A percentile compares a stretch with the other conserved stretches of the same genome.
These are phyloP conservation scores for Cyclostephanos tholiformis DNA, from an alignment of 108 stramenopile genomes.

Conservation along the genomic window DNA sequence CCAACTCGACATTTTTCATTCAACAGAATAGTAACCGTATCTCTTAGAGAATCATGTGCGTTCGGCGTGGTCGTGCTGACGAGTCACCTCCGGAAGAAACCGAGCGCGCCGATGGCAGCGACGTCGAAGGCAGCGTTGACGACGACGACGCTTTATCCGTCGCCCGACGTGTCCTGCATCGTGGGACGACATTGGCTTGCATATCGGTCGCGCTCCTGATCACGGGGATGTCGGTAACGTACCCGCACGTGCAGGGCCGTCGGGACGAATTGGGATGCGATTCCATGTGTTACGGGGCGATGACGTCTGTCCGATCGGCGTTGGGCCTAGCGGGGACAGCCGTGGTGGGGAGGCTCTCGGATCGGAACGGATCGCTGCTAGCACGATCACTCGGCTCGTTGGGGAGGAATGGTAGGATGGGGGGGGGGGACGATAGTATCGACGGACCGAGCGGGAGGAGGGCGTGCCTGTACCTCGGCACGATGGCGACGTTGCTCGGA, in stretches of 20 bases:
- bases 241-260: conserved; percentile 67
- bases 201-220: conserved; percentile 9
- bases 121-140: no score
- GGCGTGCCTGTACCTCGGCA: conserved; percentile 64
- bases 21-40: no score
- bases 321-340: conserved; percentile 68
- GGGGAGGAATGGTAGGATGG: no score
- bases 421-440: no score
- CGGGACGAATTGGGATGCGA: conserved; percentile 76
- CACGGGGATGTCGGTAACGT: conserved; percentile 54
- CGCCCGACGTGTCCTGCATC: background rate
- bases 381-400: conserved; percentile 30
- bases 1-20: no score
- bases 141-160: background rate
- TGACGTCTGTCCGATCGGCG: conserved; percentile 75
- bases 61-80: no score
- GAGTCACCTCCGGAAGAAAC: no score
- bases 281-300: conserved; percentile 72
- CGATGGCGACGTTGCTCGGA: conserved; percentile 56
- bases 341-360: conserved; percentile 73
- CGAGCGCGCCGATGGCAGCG: no score
- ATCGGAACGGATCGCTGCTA: conserved; percentile 39
- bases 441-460: conserved; percentile 54
- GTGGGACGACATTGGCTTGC: conserved; percentile 1
- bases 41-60: no score